These are phyloP conservation scores for Trichoderma asperellum DNA, from an alignment of 2,329 filamentous ascomycete genomes.

Conservation along the genomic window DNA sequence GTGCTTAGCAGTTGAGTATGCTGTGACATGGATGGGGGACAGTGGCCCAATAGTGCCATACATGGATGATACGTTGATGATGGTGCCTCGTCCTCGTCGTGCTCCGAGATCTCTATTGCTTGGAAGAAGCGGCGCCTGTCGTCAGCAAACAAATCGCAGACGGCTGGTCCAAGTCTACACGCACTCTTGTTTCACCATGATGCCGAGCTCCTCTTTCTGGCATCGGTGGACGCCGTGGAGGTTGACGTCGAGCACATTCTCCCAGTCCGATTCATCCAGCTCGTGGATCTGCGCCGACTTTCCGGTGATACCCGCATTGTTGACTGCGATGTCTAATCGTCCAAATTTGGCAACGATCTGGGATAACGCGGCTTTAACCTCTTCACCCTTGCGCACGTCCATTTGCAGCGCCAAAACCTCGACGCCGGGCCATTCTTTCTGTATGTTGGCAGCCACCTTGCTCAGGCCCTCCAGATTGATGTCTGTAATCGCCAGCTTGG, in stretches of 20 bases:
- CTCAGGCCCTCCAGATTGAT: constrained; percentile 44
- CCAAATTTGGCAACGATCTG: constrained; percentile 52
- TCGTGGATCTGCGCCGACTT: constrained; percentile 50
- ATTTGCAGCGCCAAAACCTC: constrained; percentile 47
- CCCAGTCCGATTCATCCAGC: constrained; percentile 52
- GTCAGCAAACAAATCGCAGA: neutral
- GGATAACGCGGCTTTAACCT: constrained; percentile 50
- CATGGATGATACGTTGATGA: constrained; percentile 60
- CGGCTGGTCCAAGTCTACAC: neutral
- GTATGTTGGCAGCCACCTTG: constrained; percentile 41
- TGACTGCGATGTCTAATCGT: constrained; percentile 59
- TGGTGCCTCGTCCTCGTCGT: constrained; percentile 51
- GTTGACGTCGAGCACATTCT: constrained; percentile 56
- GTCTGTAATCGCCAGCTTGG: constrained; percentile 52
- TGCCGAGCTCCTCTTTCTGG: constrained; percentile 55
- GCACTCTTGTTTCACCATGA: constrained; percentile 57
- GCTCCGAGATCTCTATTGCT: constrained; percentile 41
- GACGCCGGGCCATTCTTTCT: constrained; percentile 45
- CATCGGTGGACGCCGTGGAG: constrained; percentile 62
- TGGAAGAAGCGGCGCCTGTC: neutral
- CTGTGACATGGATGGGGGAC: constrained; percentile 44
- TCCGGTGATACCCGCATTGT: constrained; percentile 58
- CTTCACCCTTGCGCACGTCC: constrained; percentile 50
- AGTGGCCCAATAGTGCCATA: constrained; percentile 51
- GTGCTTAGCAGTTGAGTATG: constrained; percentile 58